A percentile compares a stretch with the other conserved stretches of the same genome.
These are phyloP conservation scores for Trypanosoma vivax DNA, from an alignment of 208 protist species.

Conservation along the genomic window DNA sequence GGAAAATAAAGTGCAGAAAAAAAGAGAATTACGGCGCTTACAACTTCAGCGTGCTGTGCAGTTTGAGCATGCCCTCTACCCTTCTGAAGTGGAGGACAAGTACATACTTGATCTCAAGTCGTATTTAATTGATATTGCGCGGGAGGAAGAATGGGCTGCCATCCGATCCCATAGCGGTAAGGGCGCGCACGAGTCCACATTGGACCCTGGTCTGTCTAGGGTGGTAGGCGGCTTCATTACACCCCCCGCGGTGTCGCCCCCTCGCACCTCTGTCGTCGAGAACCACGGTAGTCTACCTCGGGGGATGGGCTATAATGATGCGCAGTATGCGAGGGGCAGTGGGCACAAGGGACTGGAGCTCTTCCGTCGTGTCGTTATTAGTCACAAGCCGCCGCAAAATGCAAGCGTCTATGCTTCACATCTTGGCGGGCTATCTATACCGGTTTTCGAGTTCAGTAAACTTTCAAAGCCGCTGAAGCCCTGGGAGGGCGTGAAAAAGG, in stretches of 20 bases:
- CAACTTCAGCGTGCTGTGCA: slow-evolving; percentile 46
- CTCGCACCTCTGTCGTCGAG: slow-evolving; percentile 25
- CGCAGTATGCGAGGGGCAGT: slow-evolving; percentile 22
- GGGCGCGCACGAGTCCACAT: too few relatives aligned
- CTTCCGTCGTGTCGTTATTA: slow-evolving; percentile 61
- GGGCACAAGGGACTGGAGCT: slow-evolving; percentile 57
- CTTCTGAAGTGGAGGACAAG: slow-evolving; percentile 70
- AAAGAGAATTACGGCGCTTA: slow-evolving; percentile 10
- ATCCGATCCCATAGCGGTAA: neutral
- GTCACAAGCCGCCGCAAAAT: slow-evolving; percentile 34
- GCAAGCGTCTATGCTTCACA: slow-evolving; percentile 54
- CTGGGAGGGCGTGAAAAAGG: slow-evolving; percentile 28
- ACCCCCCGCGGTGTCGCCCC: neutral
- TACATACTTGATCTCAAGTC: slow-evolving; percentile 73
- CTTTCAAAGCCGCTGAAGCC: slow-evolving; percentile 52
- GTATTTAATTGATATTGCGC: slow-evolving; percentile 65
- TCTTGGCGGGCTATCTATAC: slow-evolving; percentile 61
- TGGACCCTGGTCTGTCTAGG: too few relatives aligned
- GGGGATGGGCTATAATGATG: neutral
- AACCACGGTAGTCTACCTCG: slow-evolving; percentile 18
- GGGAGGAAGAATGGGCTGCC: slow-evolving; percentile 34
- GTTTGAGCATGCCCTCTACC: slow-evolving; percentile 80
- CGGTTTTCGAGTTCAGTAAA: slow-evolving; percentile 68
- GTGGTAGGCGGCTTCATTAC: neutral
- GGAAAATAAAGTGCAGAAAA: slow-evolving; percentile 4